phyloP scores from a whole-genome alignment of 805 yeast genomes.

The Candida multigemmis region DNA sequence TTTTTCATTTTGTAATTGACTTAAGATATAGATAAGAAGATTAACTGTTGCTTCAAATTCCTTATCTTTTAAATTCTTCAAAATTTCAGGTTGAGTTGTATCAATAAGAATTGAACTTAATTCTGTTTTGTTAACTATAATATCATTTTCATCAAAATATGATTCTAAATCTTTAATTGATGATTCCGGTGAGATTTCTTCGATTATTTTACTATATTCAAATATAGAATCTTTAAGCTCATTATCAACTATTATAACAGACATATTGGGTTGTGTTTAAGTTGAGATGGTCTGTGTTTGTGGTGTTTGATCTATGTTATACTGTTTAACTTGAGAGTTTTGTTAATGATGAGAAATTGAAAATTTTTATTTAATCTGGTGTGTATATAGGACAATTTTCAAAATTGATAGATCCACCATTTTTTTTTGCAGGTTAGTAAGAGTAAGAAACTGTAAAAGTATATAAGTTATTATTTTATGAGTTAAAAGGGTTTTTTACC shows the following conservation, averaged over 20 bases:
- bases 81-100: constrained; percentile 17
- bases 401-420: no score
- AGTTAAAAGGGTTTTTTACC: no score
- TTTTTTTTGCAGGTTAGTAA: no score
- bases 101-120: constrained; percentile 18
- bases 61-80: constrained; percentile 28
- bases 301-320: no score
- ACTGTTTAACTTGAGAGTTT: not conserved
- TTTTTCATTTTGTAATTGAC: constrained; percentile 17
- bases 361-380: constrained; percentile 1
- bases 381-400: no score
- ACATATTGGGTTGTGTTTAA: no score
- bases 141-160: constrained; percentile 10
- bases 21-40: constrained; percentile 25
- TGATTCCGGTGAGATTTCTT: constrained; percentile 17
- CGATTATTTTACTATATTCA: constrained; percentile 31
- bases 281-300: no score
- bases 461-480: no score
- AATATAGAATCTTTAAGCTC: constrained; percentile 30
- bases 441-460: no score
- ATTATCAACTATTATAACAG: constrained; percentile 35
- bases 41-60: constrained; percentile 39
- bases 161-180: constrained; percentile 12
- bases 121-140: constrained; percentile 17
- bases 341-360: constrained; percentile 1